These are phyloP conservation scores for Talaromyces sp. DNA, from an alignment of 2,329 filamentous ascomycete genomes.

Conservation along the genomic window DNA sequence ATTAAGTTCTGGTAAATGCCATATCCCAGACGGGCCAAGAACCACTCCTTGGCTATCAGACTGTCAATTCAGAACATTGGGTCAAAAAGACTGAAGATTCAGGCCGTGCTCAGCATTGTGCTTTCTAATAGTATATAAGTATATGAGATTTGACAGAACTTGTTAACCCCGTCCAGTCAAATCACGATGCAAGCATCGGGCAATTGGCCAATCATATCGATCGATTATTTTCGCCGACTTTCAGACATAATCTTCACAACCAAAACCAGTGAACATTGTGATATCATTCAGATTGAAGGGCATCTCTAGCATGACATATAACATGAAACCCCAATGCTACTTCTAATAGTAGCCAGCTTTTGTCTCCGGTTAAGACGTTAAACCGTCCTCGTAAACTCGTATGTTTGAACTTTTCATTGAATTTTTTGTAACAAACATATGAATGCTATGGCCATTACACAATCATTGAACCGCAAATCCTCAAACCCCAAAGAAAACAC, in stretches of 20 bases:
- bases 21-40: too few relatives aligned
- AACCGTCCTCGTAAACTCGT: neutral
- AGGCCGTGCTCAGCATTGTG: neutral
- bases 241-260: neutral
- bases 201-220: neutral
- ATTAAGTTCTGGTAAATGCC: too few relatives aligned
- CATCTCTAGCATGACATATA: conserved; percentile 42
- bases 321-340: neutral
- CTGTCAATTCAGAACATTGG: neutral
- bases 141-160: neutral
- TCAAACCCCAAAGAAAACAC: conserved; percentile 35
- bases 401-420: conserved; percentile 13
- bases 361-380: neutral
- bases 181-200: neutral
- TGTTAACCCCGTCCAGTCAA: neutral
- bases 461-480: conserved; percentile 45
- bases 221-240: neutral
- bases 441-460: conserved; percentile 45
- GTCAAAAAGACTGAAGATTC: neutral
- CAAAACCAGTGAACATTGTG: conserved; percentile 28
- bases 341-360: neutral
- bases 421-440: conserved; percentile 28
- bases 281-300: conserved; percentile 35
- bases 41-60: neutral
- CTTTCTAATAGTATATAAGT: neutral